Evolutionary conservation across 441 rosid species (phyloP), one percentile per base, ranked within the genome.

Genomic region (Geranium incanum): DNA sequence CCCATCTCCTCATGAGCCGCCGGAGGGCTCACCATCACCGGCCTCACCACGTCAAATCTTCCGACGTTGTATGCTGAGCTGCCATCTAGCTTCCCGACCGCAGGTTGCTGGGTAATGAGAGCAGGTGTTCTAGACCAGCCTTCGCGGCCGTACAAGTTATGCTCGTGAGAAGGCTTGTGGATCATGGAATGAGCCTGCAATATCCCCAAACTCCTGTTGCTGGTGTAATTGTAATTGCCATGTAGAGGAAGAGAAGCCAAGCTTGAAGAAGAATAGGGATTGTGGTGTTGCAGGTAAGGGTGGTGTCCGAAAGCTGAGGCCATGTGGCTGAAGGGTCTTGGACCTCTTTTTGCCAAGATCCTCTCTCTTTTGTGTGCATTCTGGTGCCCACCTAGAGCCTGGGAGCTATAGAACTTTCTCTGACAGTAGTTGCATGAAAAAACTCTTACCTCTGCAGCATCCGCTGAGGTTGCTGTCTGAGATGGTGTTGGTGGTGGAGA

Each of bases 311-410:
- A 85, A 80, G 80, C 77, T 57, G 87, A 80, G 28, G 80, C 78
- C 75, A 52, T 69, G 57, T 55, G 18, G 23, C 18, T 70, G 72
- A 57, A 57, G 18, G 76, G 70, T 68, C 83, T 82, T 57, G 86
- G 86, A 16, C 97, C 89, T 81, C 88, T 83, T 79, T 88, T 92
- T 0, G 90, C 94, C 8, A 88, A 72, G 50, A 85, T 87, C 68
- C 97, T 82, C 75, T 92, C 97, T 81, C 94, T 82, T 73, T 92
- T 92, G 74, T 92, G 97, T 4, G 97, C 97, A 79, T 92, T 92
- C 76, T 92, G 97, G 72, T 92, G 97, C 2, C 97, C 97, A 55
- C 97, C 97, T 3, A 92, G 88, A 6, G 97, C 97, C 79, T 92
- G 97, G 45, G 94, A 92, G 74, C 91, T 89, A 71, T 86, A 88